phyloP scores from a whole-genome alignment of 2,329 filamentous ascomycete genomes.

The Juglanconis juglandina region DNA sequence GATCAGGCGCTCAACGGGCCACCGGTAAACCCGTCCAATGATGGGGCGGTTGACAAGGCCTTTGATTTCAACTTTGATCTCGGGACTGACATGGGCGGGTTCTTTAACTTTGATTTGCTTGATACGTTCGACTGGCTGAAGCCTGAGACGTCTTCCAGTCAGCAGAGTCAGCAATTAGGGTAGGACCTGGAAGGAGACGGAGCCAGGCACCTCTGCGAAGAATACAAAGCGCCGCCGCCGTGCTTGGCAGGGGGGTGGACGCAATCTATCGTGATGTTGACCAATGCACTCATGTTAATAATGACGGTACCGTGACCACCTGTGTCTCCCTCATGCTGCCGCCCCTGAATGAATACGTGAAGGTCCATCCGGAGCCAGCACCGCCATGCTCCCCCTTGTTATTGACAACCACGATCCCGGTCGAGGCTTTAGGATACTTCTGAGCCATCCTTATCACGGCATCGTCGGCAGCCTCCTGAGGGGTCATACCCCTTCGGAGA shows the following conservation, averaged over 20 bases:
- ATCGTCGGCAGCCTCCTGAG: slow-evolving; percentile 47
- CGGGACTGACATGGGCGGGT: slow-evolving; percentile 18
- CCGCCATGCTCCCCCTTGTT: slow-evolving; percentile 46
- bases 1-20: slow-evolving; percentile 45
- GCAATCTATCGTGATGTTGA: no score
- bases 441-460: slow-evolving; percentile 46
- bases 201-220: no score
- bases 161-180: neutral
- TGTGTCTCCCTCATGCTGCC: slow-evolving; percentile 42
- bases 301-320: slow-evolving; percentile 40
- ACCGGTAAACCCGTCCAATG: slow-evolving; percentile 22
- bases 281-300: slow-evolving; percentile 14
- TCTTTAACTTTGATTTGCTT: slow-evolving; percentile 46
- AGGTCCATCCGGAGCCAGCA: slow-evolving; percentile 52
- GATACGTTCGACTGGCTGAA: slow-evolving; percentile 48
- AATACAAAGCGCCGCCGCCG: no score
- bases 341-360: slow-evolving; percentile 50
- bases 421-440: slow-evolving; percentile 43
- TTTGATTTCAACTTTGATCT: slow-evolving; percentile 33
- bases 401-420: slow-evolving; percentile 50
- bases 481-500: slow-evolving; percentile 45
- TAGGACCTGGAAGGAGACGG: neutral
- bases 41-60: slow-evolving; percentile 14
- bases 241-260: no score
- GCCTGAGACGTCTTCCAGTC: slow-evolving; percentile 16